These are phyloP conservation scores for Tremella fuciformis DNA, from an alignment of 768 basidiomycete species.

Conservation along the genomic window DNA sequence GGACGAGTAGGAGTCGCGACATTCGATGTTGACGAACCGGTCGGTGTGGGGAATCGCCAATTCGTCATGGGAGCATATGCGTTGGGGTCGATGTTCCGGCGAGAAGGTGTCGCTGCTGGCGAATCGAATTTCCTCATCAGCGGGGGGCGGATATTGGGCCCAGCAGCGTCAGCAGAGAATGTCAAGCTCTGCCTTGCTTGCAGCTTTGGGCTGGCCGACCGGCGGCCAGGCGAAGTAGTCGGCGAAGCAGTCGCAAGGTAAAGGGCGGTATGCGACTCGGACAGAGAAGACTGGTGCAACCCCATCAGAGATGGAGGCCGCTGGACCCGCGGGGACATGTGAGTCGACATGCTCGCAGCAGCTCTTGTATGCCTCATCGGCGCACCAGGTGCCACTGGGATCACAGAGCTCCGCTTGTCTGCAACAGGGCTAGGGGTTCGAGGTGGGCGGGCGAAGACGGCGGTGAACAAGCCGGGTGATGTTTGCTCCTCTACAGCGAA, in stretches of 20 bases:
- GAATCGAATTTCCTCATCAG: constrained; percentile 15
- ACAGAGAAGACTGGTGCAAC: constrained; percentile 40
- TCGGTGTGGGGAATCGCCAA: constrained; percentile 37
- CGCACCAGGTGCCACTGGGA: constrained; percentile 30
- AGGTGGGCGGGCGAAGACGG: constrained; percentile 35
- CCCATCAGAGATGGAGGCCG: constrained; percentile 32
- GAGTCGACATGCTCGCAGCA: background rate
- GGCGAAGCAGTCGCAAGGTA: constrained; percentile 45
- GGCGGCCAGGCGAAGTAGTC: constrained; percentile 12
- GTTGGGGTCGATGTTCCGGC: constrained; percentile 15
- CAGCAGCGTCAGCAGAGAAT: constrained; percentile 34
- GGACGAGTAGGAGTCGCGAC: constrained; percentile 32
- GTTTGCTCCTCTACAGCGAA: constrained; percentile 39
- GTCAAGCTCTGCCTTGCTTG: constrained; percentile 50
- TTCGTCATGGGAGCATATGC: constrained; percentile 33
- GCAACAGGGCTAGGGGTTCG: constrained; percentile 29
- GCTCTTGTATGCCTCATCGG: constrained; percentile 18
- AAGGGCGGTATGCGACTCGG: constrained; percentile 43
- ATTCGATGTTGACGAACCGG: constrained; percentile 4
- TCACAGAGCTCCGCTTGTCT: constrained; percentile 8
- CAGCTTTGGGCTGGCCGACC: constrained; percentile 31
- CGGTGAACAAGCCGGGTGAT: constrained; percentile 25
- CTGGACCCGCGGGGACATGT: constrained; percentile 7
- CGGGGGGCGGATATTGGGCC: constrained; percentile 26
- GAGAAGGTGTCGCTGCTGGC: constrained; percentile 17